phyloP scores from a whole-genome alignment of 331 rosid genomes.

The Dryas integrifolia region DNA sequence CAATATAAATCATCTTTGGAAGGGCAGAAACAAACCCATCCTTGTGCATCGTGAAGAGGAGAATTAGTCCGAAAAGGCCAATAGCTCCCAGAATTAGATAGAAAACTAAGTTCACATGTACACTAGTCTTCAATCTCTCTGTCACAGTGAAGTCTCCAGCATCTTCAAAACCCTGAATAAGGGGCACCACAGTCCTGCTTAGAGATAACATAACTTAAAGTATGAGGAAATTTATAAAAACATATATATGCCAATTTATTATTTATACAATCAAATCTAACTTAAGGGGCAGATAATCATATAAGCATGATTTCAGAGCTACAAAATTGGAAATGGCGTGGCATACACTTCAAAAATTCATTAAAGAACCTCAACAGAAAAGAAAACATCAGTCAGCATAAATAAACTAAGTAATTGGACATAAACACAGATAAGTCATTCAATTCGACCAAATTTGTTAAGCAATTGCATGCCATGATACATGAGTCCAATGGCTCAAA shows the following conservation, averaged over 20 bases:
- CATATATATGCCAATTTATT: background rate
- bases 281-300: constrained; percentile 14
- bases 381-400: background rate
- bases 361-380: constrained; percentile 1
- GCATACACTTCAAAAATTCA: background rate
- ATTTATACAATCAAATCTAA: constrained; percentile 9
- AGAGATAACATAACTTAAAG: constrained; percentile 41
- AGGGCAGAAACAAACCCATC: constrained; percentile 53
- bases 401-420: background rate
- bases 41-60: constrained; percentile 60
- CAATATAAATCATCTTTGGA: constrained; percentile 25
- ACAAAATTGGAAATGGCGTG: background rate
- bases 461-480: constrained; percentile 2
- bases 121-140: constrained; percentile 91
- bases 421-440: constrained; percentile 1
- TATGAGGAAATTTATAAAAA: constrained; percentile 38
- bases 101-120: constrained; percentile 79
- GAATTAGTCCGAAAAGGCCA: constrained; percentile 74
- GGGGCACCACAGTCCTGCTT: constrained; percentile 97
- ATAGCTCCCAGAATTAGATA: constrained; percentile 70
- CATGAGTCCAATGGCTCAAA: background rate
- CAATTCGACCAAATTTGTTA: background rate
- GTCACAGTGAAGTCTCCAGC: constrained; percentile 86
- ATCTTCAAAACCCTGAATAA: constrained; percentile 99
- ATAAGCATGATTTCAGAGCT: background rate